Conservation (phyloP, 108 stramenopile species). For the Nitzschia palea region DNA sequence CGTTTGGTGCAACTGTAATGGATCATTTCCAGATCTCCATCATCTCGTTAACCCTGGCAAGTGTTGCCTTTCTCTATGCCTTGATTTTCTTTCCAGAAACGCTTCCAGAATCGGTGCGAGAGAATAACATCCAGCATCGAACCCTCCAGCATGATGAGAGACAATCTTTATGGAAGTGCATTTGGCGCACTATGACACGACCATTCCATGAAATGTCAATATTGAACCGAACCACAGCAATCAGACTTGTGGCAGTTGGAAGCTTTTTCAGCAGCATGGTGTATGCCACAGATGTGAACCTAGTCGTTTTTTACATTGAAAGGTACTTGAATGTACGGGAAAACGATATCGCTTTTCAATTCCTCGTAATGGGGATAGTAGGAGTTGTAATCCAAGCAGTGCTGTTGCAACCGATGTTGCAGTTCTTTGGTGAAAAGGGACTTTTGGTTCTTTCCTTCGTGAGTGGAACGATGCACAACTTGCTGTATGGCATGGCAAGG, state of each 20-base stretch:
- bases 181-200: constrained; percentile 8
- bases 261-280: constrained; percentile 72
- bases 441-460: constrained; percentile 60
- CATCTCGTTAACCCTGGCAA: constrained; percentile 7
- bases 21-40: constrained; percentile 35
- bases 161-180: neutral
- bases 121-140: neutral
- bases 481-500: constrained; percentile 65
- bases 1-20: constrained; percentile 56
- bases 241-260: constrained; percentile 54
- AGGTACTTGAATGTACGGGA: constrained; percentile 63
- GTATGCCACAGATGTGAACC: constrained; percentile 60
- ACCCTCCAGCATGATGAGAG: neutral
- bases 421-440: constrained; percentile 58
- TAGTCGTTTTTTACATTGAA: constrained; percentile 78
- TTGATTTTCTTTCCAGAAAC: constrained; percentile 67
- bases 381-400: constrained; percentile 69
- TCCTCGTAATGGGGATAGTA: constrained; percentile 55
- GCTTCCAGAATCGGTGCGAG: constrained; percentile 43
- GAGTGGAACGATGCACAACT: constrained; percentile 57
- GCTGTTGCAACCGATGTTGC: constrained; percentile 59
- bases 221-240: constrained; percentile 45
- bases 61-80: constrained; percentile 34
- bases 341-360: constrained; percentile 63
- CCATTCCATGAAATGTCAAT: constrained; percentile 70